phyloP scores from a whole-genome alignment of 441 rosid genomes.

The Erodium trifolium region DNA sequence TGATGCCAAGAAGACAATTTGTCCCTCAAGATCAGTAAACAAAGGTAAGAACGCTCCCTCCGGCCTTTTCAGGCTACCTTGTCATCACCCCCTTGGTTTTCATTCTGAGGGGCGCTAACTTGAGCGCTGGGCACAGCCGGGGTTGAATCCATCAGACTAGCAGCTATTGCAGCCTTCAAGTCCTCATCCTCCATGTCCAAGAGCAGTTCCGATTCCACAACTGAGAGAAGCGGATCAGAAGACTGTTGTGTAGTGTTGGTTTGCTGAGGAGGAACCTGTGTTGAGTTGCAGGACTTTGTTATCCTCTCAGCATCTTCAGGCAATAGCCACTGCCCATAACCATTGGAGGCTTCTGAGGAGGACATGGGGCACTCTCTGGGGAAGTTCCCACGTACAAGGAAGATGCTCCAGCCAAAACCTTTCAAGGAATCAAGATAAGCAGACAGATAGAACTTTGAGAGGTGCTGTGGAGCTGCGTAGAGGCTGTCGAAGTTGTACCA shows the following conservation, averaged over 20 bases:
- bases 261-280: constrained; percentile 24
- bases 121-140: constrained; percentile 23
- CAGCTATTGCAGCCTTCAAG: constrained; percentile 82
- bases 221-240: constrained; percentile 26
- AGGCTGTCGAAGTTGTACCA: constrained; percentile 97
- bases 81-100: constrained; percentile 27
- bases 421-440: constrained; percentile 77
- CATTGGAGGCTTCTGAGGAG: constrained; percentile 60
- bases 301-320: constrained; percentile 84
- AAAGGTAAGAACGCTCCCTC: background rate
- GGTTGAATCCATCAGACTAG: constrained; percentile 67
- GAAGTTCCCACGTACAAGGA: constrained; percentile 80
- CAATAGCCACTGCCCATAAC: constrained; percentile 79
- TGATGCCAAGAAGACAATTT: constrained; percentile 11
- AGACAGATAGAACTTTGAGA: constrained; percentile 79
- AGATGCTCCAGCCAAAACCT: constrained; percentile 86
- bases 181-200: constrained; percentile 63
- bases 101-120: constrained; percentile 27
- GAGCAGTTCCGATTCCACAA: constrained; percentile 34
- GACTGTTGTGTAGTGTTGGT: constrained; percentile 18
- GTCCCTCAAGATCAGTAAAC: constrained; percentile 5
- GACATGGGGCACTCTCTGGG: constrained; percentile 69
- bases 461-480: constrained; percentile 70
- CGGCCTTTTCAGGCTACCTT: constrained; percentile 21
- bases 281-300: constrained; percentile 49